Base-by-base conservation (phyloP, 331 rosid genomes). In the Cydonia oblonga region DNA sequence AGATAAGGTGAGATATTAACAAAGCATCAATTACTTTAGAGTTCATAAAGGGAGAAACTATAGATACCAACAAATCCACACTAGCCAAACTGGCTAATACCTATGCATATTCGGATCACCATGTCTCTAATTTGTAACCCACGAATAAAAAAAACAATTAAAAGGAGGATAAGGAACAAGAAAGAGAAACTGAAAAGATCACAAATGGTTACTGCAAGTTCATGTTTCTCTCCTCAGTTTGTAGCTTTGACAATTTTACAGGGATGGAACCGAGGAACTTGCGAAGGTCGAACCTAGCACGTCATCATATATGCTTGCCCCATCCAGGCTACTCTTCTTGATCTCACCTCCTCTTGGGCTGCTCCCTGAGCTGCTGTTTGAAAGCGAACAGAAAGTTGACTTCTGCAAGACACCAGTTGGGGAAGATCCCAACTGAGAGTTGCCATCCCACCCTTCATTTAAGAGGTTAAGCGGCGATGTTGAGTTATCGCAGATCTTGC, bases 391-490 rank as follows among this genome's bases (percentile, higher is more conserved):
- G 74, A 81, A 79, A 1, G 81, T 72, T 7, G 86, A 68, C 78
- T 76, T 84, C 64, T 81, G 88, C 67, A 81, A 57, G 13, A 84
- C 88, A 6, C 88, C 85, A 0, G 88, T 84, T 44, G 87, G 87
- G 3, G 87, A 84, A 9, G 81, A 78, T 56, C 77, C 84, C 15
- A 83, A 24, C 62, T 66, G 84, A 46, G 73, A 66, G 60, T 82
- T 54, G 19, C 84, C 80, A 18, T 83, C 80, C 84, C 87, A 83
- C 28, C 79, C 79, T 58, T 79, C 86, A 0, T 53, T 74, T 69
- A 79, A 56, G 68, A 83, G 81, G 68, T 76, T 69, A 23, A 79
- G 79, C 9, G 79, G 59, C 7, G 78, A 64, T 56, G 66, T 28
- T 19, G 83, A 58, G 61, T 38, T 54, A 71, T 49, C 46, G 69